Evolutionary conservation across 345 rosid genomes (phyloP), one percentile per base, ranked within the genome.

Genomic region (Geranium rotundifolium): DNA sequence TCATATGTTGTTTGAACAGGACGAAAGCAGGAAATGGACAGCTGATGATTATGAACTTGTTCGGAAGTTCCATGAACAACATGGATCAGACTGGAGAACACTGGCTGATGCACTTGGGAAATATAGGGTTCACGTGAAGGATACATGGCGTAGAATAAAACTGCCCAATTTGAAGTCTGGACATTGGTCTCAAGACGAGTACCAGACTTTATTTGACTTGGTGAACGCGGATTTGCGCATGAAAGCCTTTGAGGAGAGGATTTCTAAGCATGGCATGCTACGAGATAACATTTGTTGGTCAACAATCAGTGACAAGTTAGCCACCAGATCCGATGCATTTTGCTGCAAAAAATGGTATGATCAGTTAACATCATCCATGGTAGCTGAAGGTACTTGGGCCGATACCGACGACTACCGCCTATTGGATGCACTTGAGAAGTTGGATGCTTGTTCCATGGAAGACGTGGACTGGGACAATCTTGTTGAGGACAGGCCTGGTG

Each of bases 391-490:
- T 17, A 55, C 65, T 65, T 89, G 96, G 98, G 75, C 75, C 7
- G 90, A 89, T 62, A 70, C 75, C 3, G 95, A 91, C 78, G 96
- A 88, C 74, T 91, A 83, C 37, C 76, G 60, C 41, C 76, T 88
- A 69, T 19, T 86, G 59, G 77, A 66, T 19, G 82, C 76, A 31
- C 95, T 85, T 10, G 68, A 73, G 65, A 69, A 67, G 19, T 67
- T 82, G 69, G 96, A 91, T 72, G 90, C 90, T 64, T 77, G 81
- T 76, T 82, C 88, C 68, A 72, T 85, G 59, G 91, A 88, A 50
- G 90, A 91, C 59, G 87, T 91, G 9, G 96, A 85, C 61, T 87
- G 96, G 96, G 90, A 89, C 66, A 16, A 56, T 65, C 85, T 91
- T 58, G 60, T 91, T 37, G 86, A 86, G 55, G 73, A 75, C 65